Evolutionary conservation across 2,329 filamentous ascomycete species (phyloP).

Genomic region (Boeremia lycopersici): DNA sequence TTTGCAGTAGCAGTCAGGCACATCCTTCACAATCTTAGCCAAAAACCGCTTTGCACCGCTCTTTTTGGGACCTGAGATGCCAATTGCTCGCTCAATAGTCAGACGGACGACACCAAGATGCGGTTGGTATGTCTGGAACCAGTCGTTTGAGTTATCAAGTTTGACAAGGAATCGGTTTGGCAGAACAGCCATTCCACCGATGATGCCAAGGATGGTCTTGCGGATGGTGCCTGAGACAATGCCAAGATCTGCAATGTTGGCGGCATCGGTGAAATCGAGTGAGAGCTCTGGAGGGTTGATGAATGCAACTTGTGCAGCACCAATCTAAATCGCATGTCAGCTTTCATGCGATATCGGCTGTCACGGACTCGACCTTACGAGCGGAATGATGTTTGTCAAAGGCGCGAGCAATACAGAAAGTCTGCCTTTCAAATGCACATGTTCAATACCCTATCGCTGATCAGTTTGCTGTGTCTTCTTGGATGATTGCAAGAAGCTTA

Average conservation of each 20-base stretch:
- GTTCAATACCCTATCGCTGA: constrained; percentile 51
- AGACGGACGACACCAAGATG: constrained; percentile 53
- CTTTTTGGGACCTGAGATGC: constrained; percentile 49
- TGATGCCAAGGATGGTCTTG: constrained; percentile 53
- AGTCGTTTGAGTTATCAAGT: constrained; percentile 54
- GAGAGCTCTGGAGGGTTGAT: constrained; percentile 56
- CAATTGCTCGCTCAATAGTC: constrained; percentile 51
- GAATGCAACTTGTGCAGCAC: constrained; percentile 56
- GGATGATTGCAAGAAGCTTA: constrained; percentile 21
- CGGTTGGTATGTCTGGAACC: constrained; percentile 56
- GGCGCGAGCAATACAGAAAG: constrained; percentile 54
- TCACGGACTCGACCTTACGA: constrained; percentile 43
- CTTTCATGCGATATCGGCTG: background rate
- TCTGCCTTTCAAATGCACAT: constrained; percentile 53
- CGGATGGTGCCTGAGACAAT: constrained; percentile 53
- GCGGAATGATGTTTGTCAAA: constrained; percentile 54
- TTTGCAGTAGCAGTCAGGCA: constrained; percentile 56
- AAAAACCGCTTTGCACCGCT: constrained; percentile 49
- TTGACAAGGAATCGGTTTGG: constrained; percentile 59
- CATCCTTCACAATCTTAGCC: constrained; percentile 53
- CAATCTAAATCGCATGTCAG: constrained; percentile 47
- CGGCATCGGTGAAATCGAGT: constrained; percentile 57
- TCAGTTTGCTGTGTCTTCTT: background rate
- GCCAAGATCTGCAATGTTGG: constrained; percentile 52
- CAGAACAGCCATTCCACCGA: constrained; percentile 54